Evolutionary conservation across 192 early-diverging fungal genomes (phyloP), one percentile per base, ranked within the genome.

Genomic region (Gaertneriomyces semiglobifer): DNA sequence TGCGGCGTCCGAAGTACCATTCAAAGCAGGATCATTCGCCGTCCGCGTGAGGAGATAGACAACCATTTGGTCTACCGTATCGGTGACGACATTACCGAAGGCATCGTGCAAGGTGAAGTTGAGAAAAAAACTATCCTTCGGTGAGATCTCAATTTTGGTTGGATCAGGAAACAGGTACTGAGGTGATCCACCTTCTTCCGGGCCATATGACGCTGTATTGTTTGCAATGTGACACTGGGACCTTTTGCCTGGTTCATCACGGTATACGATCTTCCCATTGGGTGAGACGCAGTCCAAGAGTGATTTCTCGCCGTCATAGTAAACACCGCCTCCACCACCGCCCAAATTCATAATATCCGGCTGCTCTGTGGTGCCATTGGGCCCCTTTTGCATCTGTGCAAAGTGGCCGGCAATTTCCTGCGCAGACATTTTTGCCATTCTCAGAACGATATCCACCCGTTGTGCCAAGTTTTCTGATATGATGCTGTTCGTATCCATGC

Each of bases 281-380:
- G 2, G 25, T 33, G 25, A 33, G 10, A 33, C 33, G 41, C 63
- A 65, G 8, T 7, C 12, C 16, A 65, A 53, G 40, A 38, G 12
- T 16, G 39, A 33, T 14, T 1, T n/a, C 12, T 8, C 7, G 0
- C 51, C 51, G 7, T 44, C 48, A n/a, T 54, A 47, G 40, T n/a
- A 65, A 2, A 65, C 53, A 7, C 63, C 63, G 8, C 63, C 63
- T n/a, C 63, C 63, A 19, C 63, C 63, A 38, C 63, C 63, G 19
- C 44, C 63, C 2, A 42, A 4, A 38, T 58, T 33, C 25, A 33
- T 33, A 33, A 2, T 2, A 33, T 33, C 2, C 25, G 25, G 25
- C 2, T 33, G 25, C 25, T 33, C 25, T 1, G 25, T 33, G 25
- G 25, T 33, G 25, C 25, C 2, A 33, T 33, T 33, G 25, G 25